Evolutionary conservation across 2,329 filamentous ascomycete genomes (phyloP).

Genomic region (Zymoseptoria pseudotritici): DNA sequence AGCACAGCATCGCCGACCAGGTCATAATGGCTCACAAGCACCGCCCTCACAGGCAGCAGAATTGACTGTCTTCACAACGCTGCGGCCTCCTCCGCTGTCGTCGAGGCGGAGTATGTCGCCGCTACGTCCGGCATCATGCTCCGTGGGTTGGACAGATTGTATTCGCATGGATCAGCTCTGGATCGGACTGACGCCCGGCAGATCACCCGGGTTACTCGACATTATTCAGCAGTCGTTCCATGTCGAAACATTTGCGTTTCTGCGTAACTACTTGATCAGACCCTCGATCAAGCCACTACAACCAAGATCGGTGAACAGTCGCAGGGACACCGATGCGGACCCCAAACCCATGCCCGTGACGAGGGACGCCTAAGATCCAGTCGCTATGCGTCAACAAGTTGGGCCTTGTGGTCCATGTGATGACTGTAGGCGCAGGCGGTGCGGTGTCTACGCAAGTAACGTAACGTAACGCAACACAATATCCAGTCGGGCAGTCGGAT

Average conservation of each 20-base stretch:
- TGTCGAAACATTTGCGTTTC: not conserved
- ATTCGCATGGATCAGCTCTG: not conserved
- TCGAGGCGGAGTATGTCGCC: not conserved
- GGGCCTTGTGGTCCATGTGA: no score
- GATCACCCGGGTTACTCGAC: not conserved
- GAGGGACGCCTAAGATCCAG: not conserved
- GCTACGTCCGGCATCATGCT: not conserved
- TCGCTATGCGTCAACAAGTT: not conserved
- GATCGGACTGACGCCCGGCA: no score
- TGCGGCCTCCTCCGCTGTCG: not conserved
- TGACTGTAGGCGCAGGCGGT: not conserved
- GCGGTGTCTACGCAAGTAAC: no score
- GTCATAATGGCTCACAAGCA: not conserved
- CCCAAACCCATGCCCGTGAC: not conserved
- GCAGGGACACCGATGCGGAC: not conserved
- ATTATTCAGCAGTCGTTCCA: not conserved
- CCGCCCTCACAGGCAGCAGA: not conserved
- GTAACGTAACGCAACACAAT: no score
- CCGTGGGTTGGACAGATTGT: not conserved
- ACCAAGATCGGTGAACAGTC: not conserved
- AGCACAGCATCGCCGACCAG: not conserved
- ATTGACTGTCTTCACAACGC: not conserved
- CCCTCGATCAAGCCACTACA: not conserved
- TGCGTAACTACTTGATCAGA: not conserved
- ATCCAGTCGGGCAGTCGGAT: not conserved